Conservation (phyloP, 202 grass and related monocot genomes). For the Dendrocalamus latiflorus region DNA sequence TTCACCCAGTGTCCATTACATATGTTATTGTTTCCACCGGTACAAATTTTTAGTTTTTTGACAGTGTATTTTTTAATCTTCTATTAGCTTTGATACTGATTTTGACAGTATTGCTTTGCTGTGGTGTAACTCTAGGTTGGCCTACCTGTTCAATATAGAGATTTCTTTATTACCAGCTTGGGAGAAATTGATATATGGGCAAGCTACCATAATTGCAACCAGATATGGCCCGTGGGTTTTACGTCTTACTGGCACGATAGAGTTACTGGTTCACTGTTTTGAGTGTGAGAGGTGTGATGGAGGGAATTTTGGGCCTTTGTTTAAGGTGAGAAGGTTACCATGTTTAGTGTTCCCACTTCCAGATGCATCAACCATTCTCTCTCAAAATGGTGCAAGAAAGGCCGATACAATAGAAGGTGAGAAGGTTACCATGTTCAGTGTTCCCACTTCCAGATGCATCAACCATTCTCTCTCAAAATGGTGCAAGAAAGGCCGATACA, state of each 20-base stretch:
- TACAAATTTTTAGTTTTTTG: conserved; percentile 11
- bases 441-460: conserved; percentile 64
- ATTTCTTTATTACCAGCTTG: conserved; percentile 78
- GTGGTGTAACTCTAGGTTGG: conserved; percentile 50
- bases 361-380: too few species aligned
- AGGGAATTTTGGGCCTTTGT: conserved; percentile 71
- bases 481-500: conserved; percentile 48
- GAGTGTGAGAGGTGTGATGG: conserved; percentile 83
- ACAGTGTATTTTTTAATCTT: conserved; percentile 10
- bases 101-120: conserved; percentile 32
- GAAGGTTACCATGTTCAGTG: too few species aligned
- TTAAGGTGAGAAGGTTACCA: conserved; percentile 73
- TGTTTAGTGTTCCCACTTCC: too few species aligned
- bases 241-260: conserved; percentile 91
- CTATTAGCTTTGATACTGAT: conserved; percentile 32
- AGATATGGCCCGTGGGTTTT: conserved; percentile 95
- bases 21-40: conserved; percentile 8
- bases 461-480: conserved; percentile 65
- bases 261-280: conserved; percentile 90
- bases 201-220: conserved; percentile 63
- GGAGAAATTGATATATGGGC: conserved; percentile 74
- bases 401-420: too few species aligned
- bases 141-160: conserved; percentile 79
- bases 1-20: conserved; percentile 11
- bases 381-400: too few species aligned